These are phyloP conservation scores for Tulasnella sp. DNA, from an alignment of 768 basidiomycete genomes.

Conservation along the genomic window DNA sequence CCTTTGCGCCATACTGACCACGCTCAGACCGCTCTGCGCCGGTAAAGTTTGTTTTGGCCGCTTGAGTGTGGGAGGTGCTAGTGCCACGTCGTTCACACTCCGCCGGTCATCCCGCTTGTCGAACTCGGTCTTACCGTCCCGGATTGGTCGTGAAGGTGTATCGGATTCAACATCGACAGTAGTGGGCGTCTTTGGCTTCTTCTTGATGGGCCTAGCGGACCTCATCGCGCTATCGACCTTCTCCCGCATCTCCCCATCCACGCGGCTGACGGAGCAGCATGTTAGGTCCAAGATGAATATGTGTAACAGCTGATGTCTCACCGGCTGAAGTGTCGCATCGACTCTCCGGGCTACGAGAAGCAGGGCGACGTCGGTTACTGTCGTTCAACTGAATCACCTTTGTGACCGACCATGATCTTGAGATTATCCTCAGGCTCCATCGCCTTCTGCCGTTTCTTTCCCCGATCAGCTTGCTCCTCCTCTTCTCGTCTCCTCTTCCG, in stretches of 20 bases:
- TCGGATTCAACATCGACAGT: no score
- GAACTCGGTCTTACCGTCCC: slow-evolving; percentile 7
- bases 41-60: neutral
- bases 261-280: neutral
- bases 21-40: neutral
- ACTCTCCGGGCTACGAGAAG: neutral
- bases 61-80: slow-evolving; percentile 2
- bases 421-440: neutral
- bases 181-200: no score
- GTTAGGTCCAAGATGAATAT: no score
- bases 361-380: neutral
- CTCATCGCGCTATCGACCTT: neutral
- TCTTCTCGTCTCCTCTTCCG: slow-evolving; percentile 7
- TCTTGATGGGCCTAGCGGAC: no score
- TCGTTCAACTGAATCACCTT: neutral
- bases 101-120: slow-evolving; percentile 1
- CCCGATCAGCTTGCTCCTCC: slow-evolving; percentile 1
- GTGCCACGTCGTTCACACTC: slow-evolving; percentile 11
- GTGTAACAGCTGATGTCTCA: neutral
- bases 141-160: neutral
- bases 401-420: slow-evolving; percentile 6
- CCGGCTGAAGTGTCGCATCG: slow-evolving; percentile 5
- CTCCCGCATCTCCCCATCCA: slow-evolving; percentile 5
- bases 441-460: slow-evolving; percentile 4
- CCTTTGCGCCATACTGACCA: slow-evolving; percentile 1